Conservation (phyloP, 1,284 basidiomycete genomes). For the Coniophora puteana region DNA sequence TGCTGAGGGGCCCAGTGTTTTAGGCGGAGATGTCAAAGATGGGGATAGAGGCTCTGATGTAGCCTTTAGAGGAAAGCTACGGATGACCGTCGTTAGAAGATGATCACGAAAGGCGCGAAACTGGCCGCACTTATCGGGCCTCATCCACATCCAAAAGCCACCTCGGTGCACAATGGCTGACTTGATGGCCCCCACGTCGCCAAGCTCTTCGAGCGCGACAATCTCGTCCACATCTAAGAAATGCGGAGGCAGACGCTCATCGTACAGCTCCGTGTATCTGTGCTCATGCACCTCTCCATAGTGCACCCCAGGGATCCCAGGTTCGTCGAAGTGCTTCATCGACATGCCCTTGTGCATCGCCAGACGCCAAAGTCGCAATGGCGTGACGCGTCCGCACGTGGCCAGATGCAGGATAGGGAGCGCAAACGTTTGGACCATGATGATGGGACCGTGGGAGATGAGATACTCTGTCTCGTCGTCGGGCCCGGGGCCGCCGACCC, state of each 20-base stretch:
- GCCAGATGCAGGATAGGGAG: neutral
- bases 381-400: neutral
- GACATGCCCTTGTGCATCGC: slow-evolving; percentile 1
- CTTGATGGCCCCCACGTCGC: neutral
- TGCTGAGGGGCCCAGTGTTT: too few species aligned
- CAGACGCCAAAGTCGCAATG: neutral
- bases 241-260: neutral
- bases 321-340: neutral
- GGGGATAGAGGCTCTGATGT: neutral
- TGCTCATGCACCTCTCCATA: neutral
- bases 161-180: neutral
- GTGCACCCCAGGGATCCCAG: neutral
- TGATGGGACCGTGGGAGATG: neutral
- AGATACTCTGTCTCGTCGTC: neutral
- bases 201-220: neutral
- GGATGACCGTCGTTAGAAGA: neutral
- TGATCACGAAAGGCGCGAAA: neutral
- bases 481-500: neutral
- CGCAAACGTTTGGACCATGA: neutral
- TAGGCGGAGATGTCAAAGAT: too few species aligned
- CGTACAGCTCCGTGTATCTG: neutral
- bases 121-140: neutral
- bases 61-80: neutral
- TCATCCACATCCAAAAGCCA: neutral
- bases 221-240: too few species aligned